phyloP scores from a whole-genome alignment of 1,139 yeast genomes.

The Candida sanyaensis region DNA sequence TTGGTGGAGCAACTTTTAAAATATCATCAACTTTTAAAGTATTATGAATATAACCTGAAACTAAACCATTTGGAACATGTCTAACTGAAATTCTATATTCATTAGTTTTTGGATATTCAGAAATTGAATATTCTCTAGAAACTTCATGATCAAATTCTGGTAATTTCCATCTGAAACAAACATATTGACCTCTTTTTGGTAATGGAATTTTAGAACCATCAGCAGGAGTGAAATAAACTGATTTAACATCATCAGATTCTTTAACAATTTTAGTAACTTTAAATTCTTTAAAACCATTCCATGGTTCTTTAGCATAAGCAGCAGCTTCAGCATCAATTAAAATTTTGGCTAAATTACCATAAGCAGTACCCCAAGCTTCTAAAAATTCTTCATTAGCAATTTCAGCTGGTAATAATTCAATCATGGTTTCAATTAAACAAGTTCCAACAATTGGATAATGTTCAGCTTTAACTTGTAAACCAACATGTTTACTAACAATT shows the following conservation, averaged over 20 bases:
- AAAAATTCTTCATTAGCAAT: constrained; percentile 59
- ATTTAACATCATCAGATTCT: constrained; percentile 52
- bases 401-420: constrained; percentile 54
- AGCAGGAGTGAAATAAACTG: constrained; percentile 52
- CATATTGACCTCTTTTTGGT: constrained; percentile 62
- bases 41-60: constrained; percentile 57
- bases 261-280: constrained; percentile 40
- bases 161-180: constrained; percentile 48
- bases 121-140: constrained; percentile 56
- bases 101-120: constrained; percentile 30
- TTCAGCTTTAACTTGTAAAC: constrained; percentile 60
- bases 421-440: constrained; percentile 54
- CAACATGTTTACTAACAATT: constrained; percentile 67
- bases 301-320: constrained; percentile 45
- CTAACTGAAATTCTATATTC: constrained; percentile 57
- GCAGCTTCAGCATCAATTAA: constrained; percentile 58
- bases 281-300: constrained; percentile 61
- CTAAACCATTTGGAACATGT: constrained; percentile 46
- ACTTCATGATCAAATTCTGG: constrained; percentile 33
- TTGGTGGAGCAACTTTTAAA: constrained; percentile 58
- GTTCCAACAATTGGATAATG: constrained; percentile 69
- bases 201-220: constrained; percentile 37
- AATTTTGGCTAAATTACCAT: constrained; percentile 61
- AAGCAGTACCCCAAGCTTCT: constrained; percentile 69
- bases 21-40: constrained; percentile 49